Evolutionary conservation across 768 basidiomycete species (phyloP), one percentile per base, ranked within the genome.

Genomic region (Pholiota microspora): DNA sequence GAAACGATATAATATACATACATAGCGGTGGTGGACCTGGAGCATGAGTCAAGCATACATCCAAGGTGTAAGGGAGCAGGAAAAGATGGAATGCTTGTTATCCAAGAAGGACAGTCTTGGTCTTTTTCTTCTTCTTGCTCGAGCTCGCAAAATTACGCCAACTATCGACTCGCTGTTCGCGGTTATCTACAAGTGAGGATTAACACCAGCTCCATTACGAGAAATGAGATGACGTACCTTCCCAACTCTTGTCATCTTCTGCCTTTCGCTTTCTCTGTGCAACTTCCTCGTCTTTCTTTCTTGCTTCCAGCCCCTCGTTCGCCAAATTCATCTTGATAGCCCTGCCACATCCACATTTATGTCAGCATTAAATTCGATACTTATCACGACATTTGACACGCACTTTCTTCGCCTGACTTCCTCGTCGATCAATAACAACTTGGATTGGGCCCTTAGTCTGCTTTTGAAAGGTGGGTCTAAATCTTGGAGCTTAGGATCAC

Each of bases 291-390:
- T 97, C 94, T 67, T 92, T 94, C 77, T 88, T 91, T 63, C 86
- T 80, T n/a, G 94, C 94, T 66, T 96, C 94, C 4, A 94, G 74
- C 2, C 93, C 93, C 69, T 94, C 92, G 61, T 94, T 94, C 7
- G 92, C 92, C 52, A 94, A 70, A 66, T 92, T 92, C 84, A 93
- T 85, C 76, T 94, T 94, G 63, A 93, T 72, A 0, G 92, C 90
- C 65, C 92, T 93, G 59, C 34, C 44, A 48, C 8, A 31, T 16
- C 18, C 10, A 24, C 60, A n/a, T n/a, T n/a, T n/a, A n/a, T n/a
- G 34, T 32, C 7, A 49, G 49, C 24, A 12, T n/a, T 27, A 28
- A 1, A 12, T 51, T 38, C 18, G 31, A 35, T 18, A 16, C 45
- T 28, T 13, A 31, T 45, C 12, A 29, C 13, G 8, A n/a, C 27